phyloP scores from a whole-genome alignment of 164 flowering plant species.

The Stephania japonica region DNA sequence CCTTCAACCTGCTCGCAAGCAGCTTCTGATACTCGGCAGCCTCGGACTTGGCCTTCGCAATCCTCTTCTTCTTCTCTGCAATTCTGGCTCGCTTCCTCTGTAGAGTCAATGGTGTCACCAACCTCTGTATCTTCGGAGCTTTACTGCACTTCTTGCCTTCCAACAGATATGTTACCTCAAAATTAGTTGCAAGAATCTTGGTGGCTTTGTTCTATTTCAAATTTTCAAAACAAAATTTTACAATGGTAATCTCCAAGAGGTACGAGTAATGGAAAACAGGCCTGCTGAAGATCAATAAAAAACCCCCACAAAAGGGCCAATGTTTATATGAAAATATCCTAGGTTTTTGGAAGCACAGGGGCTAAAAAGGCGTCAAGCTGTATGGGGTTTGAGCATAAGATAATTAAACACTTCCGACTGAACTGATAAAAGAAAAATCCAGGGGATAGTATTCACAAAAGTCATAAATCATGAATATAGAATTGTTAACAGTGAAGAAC shows the following conservation, averaged over 20 bases:
- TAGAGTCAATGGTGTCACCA: slow-evolving; percentile 48
- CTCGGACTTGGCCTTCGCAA: slow-evolving; percentile 39
- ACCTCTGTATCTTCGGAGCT: slow-evolving; percentile 43
- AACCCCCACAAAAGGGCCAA: too few relatives aligned
- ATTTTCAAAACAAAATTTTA: background rate
- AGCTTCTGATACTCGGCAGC: slow-evolving; percentile 48
- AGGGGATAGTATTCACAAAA: too few relatives aligned
- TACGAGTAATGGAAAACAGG: background rate
- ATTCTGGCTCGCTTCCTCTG: slow-evolving; percentile 45
- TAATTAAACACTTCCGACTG: too few relatives aligned
- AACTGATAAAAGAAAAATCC: too few relatives aligned
- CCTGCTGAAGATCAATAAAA: too few relatives aligned
- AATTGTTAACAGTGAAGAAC: background rate
- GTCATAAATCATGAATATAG: background rate
- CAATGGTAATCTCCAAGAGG: background rate
- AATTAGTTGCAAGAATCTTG: background rate
- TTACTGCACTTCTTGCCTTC: slow-evolving; percentile 32
- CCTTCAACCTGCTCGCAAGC: slow-evolving; percentile 38
- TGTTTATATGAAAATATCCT: too few relatives aligned
- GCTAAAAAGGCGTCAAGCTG: too few relatives aligned
- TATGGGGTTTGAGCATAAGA: too few relatives aligned
- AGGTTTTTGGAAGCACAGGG: too few relatives aligned
- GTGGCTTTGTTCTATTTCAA: background rate
- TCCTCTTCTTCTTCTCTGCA: slow-evolving; percentile 46
- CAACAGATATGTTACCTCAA: background rate